phyloP scores from a whole-genome alignment of 1,139 yeast species.

The Yamadazyma atmosphaerica region DNA sequence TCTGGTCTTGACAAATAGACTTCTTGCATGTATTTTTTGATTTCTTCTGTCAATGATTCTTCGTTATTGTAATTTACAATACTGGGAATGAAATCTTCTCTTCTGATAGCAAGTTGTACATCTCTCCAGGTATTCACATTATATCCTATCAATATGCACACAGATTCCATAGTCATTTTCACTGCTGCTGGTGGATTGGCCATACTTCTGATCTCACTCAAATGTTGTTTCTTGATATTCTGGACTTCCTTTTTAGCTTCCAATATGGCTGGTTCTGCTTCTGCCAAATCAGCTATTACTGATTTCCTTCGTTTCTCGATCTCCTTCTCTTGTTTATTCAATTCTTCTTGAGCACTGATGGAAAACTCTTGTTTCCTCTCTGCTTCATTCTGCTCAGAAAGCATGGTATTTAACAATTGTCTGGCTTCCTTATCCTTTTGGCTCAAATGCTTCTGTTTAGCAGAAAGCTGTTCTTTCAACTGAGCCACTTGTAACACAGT shows the following conservation, averaged over 20 bases:
- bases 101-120: constrained; percentile 75
- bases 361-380: constrained; percentile 90
- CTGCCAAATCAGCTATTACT: constrained; percentile 65
- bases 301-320: constrained; percentile 53
- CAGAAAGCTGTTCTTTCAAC: constrained; percentile 53
- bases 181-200: constrained; percentile 89
- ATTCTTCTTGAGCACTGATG: constrained; percentile 67
- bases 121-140: constrained; percentile 75
- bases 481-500: constrained; percentile 73
- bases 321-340: constrained; percentile 65
- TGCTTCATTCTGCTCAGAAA: constrained; percentile 89
- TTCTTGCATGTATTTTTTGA: constrained; percentile 56
- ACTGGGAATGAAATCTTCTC: constrained; percentile 84
- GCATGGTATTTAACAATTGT: constrained; percentile 70
- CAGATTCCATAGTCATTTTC: constrained; percentile 83
- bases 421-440: constrained; percentile 70
- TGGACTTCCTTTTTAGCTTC: constrained; percentile 89
- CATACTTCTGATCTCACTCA: constrained; percentile 89
- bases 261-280: constrained; percentile 80
- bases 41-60: constrained; percentile 52
- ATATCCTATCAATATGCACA: constrained; percentile 77
- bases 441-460: constrained; percentile 51
- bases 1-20: constrained; percentile 63
- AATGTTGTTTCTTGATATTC: constrained; percentile 87
- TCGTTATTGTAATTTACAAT: constrained; percentile 77